Percentiles rank a stretch among this genome's conserved stretches.
phyloP scores from a whole-genome alignment of 345 rosid species.

The Eucalyptus rudis region DNA sequence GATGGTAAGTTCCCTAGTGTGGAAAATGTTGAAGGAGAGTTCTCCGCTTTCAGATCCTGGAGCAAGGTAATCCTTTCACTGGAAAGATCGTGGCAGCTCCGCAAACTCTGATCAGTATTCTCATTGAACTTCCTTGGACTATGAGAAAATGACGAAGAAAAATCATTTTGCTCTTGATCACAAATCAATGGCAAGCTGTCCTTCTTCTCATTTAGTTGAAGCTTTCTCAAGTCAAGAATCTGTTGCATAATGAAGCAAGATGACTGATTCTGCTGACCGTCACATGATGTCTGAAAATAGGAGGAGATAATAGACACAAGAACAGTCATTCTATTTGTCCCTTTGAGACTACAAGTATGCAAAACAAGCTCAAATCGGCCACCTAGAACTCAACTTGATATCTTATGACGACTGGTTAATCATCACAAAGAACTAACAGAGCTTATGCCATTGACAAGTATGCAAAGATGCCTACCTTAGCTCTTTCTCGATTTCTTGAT shows the following conservation, averaged over 20 bases:
- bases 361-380: not conserved
- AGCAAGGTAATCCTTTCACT: slow-evolving; percentile 4
- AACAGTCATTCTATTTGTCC: not conserved
- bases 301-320: not conserved
- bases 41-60: slow-evolving; percentile 26
- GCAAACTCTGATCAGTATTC: not conserved
- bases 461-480: not conserved
- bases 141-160: not conserved
- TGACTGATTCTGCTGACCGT: not conserved
- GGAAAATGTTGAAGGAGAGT: slow-evolving; percentile 23
- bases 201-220: slow-evolving; percentile 32
- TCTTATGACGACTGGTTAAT: not conserved
- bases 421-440: not conserved
- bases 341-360: not conserved
- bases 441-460: not conserved
- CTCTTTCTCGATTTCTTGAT: not conserved
- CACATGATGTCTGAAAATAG: slow-evolving; percentile 12
- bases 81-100: slow-evolving; percentile 6
- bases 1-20: slow-evolving; percentile 30
- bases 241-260: slow-evolving; percentile 43
- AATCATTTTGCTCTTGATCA: slow-evolving; percentile 4
- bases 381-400: not conserved
- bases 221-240: slow-evolving; percentile 56
- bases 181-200: not conserved
- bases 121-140: slow-evolving; percentile 2